phyloP scores from a whole-genome alignment of 768 basidiomycete genomes.

The Daedalea quercina region DNA sequence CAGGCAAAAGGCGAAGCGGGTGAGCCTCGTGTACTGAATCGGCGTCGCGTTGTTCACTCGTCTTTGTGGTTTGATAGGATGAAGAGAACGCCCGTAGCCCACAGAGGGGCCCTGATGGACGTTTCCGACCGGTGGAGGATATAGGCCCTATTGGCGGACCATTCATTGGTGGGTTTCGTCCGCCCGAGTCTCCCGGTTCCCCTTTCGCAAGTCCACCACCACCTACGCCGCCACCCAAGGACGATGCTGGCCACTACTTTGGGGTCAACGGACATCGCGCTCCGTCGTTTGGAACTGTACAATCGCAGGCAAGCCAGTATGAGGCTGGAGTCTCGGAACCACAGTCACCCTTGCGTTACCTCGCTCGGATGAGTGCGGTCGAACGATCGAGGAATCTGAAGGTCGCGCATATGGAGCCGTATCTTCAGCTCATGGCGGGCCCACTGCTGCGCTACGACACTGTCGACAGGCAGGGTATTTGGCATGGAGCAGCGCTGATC shows the following conservation, averaged over 20 bases:
- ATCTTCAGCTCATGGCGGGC: conserved; percentile 89
- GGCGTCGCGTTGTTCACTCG: conserved; percentile 6
- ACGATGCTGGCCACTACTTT: conserved; percentile 18
- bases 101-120: conserved; percentile 41
- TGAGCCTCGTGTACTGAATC: conserved; percentile 17
- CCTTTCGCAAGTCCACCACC: conserved; percentile 23
- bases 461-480: conserved; percentile 66
- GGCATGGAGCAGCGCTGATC: conserved; percentile 84
- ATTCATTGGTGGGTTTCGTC: conserved; percentile 51
- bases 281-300: not conserved
- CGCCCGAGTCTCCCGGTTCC: conserved; percentile 19
- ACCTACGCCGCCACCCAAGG: conserved; percentile 48
- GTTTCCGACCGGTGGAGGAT: conserved; percentile 48
- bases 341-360: conserved; percentile 6
- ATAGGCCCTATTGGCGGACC: conserved; percentile 54
- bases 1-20: conserved; percentile 52
- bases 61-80: conserved; percentile 23
- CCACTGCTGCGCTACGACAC: conserved; percentile 90
- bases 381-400: conserved; percentile 58
- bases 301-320: conserved; percentile 4
- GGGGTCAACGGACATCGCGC: conserved; percentile 4
- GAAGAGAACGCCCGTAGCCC: conserved; percentile 19
- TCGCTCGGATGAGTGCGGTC: conserved; percentile 46
- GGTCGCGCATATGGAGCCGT: conserved; percentile 67
- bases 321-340: not conserved